A percentile compares a stretch with the other conserved stretches of the same genome.
phyloP scores from a whole-genome alignment of 495 filamentous ascomycete genomes.

The Penicillium steckii region DNA sequence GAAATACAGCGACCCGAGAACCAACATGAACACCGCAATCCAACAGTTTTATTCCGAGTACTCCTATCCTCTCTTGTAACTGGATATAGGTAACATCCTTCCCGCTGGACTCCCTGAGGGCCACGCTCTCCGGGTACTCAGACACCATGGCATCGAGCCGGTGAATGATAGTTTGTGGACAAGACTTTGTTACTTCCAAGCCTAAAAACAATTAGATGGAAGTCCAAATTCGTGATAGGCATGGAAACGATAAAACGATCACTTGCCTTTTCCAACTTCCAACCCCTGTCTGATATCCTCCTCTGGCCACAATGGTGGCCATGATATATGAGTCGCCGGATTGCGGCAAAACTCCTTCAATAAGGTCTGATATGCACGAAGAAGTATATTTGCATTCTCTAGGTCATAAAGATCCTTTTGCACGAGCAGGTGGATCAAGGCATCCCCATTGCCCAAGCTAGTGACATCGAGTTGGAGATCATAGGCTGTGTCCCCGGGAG shows the following conservation, averaged over 20 bases:
- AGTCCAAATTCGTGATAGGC: too few relatives aligned
- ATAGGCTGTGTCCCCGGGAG: conserved; percentile 23
- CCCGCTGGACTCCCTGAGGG: conserved; percentile 10
- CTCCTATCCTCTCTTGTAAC: not conserved
- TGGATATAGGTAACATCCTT: conserved; percentile 16
- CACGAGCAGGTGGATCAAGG: conserved; percentile 7
- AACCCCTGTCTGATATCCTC: conserved; percentile 12
- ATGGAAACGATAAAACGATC: too few relatives aligned
- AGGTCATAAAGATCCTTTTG: conserved; percentile 26
- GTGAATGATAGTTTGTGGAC: conserved; percentile 36
- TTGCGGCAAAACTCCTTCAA: conserved; percentile 22
- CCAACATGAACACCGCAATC: conserved; percentile 21
- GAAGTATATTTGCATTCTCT: conserved; percentile 22
- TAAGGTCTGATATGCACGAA: conserved; percentile 30
- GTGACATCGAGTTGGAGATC: conserved; percentile 23
- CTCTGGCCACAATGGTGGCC: conserved; percentile 13
- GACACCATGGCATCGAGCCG: conserved; percentile 28
- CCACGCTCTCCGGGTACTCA: conserved; percentile 4
- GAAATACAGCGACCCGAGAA: conserved; percentile 18
- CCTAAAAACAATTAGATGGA: conserved; percentile 10
- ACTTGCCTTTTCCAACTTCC: conserved; percentile 14
- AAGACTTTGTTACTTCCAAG: conserved; percentile 12
- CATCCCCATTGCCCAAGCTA: conserved; percentile 11
- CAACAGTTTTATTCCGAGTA: conserved; percentile 19
- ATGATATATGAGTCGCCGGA: conserved; percentile 18